Evolutionary conservation across 352 stramenopile genomes (phyloP), one percentile per base, ranked within the genome.

Genomic region (Phytopythium chamaehyphon): DNA sequence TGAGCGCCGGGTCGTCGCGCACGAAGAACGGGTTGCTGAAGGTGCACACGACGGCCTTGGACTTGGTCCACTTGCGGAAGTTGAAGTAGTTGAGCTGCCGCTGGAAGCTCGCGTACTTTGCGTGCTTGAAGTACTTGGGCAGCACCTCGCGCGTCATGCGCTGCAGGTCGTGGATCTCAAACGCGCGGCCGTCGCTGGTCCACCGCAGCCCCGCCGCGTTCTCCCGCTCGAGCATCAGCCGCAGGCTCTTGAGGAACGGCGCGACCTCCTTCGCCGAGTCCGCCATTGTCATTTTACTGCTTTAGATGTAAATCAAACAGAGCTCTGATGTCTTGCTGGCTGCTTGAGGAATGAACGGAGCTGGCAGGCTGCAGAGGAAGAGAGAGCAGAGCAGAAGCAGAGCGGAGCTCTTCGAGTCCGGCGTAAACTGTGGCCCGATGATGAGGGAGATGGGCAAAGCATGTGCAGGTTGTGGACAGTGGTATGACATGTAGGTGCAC

Each of bases 11-110:
- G 33, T 84, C 51, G 59, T 86, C 76, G 16, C 78, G 71, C 51
- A 72, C 57, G 48, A 88, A 89, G 55, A 75, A 83, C 19, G 64
- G 57, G 61, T 90, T 92, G 21, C 67, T 85, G 59, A 90, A 93
- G 15, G 82, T 90, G 73, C 79, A 93, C 9, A 88, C 73, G 19
- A 76, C 64, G 19, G 71, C 71, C 45, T 67, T 66, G n/a, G 71
- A 84, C 59, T 88, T 88, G 61, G 76, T 88, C 76, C 76, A 88
- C 57, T 90, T 90, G 61, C 78, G 69, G 65, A 97, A 97, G 51
- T 76, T 77, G 57, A 97, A 97, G 59, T 97, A 97, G 66, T 94
- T 96, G 50, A 97, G 73, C 60, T 97, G 87, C 9, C 89, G 75
- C 46, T 94, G 83, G 39, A 97, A 88, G 35, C 83, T 95, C 18